Evolutionary conservation across 2,329 filamentous ascomycete species (phyloP).

Genomic region (Dothiorella sarmentorum): DNA sequence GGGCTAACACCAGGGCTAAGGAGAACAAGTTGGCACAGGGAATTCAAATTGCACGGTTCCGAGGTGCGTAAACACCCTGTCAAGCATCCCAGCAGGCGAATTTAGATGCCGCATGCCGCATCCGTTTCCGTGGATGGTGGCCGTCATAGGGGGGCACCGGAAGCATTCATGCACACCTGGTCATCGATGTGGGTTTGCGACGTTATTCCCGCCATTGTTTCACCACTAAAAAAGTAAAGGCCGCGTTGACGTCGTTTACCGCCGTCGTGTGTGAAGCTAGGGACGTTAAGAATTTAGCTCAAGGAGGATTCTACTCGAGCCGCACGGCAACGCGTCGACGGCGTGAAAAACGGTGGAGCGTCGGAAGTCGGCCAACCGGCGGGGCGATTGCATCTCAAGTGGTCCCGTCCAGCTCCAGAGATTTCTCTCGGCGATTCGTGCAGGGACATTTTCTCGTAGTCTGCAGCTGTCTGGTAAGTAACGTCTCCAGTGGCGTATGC

Average conservation of each 20-base stretch:
- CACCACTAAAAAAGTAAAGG: conserved; percentile 7
- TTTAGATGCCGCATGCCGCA: not conserved
- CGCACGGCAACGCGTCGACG: not conserved
- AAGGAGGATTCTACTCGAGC: not conserved
- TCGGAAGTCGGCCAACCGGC: not conserved
- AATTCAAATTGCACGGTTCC: no score
- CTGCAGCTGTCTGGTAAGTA: not conserved
- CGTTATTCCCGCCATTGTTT: conserved; percentile 2
- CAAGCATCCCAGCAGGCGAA: not conserved
- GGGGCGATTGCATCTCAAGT: not conserved
- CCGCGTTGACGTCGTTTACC: not conserved
- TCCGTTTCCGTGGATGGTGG: not conserved
- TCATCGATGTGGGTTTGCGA: not conserved
- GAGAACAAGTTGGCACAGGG: no score
- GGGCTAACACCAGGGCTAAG: no score
- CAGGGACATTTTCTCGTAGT: not conserved
- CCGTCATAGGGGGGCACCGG: no score
- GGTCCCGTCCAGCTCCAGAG: not conserved
- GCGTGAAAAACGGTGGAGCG: not conserved
- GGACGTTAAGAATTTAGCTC: not conserved
- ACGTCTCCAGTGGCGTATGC: not conserved
- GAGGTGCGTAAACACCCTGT: not conserved
- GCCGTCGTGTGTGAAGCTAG: not conserved
- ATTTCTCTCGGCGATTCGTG: not conserved
- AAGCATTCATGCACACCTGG: not conserved